These are phyloP conservation scores for Oryza meyeriana DNA, from an alignment of 176 grass and related monocot species.

Conservation along the genomic window DNA sequence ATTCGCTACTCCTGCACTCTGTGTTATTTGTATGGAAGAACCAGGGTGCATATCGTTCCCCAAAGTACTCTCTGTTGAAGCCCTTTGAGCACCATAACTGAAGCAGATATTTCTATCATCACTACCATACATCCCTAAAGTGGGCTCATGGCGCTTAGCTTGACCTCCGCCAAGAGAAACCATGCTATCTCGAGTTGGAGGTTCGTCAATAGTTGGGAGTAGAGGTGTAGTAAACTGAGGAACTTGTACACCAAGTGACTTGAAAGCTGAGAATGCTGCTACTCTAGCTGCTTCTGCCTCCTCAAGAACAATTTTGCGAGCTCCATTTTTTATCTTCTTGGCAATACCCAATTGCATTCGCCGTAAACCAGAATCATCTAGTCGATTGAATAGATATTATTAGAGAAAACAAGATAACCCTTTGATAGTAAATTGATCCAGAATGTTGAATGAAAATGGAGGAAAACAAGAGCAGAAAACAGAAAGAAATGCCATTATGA, in stretches of 20 bases:
- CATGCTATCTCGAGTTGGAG: constrained; percentile 28
- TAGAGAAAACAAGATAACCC: constrained; percentile 15
- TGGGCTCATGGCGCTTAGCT: constrained; percentile 31
- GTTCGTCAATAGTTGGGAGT: constrained; percentile 45
- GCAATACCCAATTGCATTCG: constrained; percentile 82
- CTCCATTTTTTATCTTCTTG: constrained; percentile 96
- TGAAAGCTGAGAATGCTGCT: constrained; percentile 89
- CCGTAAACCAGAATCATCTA: constrained; percentile 54
- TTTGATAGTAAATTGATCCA: constrained; percentile 5
- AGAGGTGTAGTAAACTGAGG: constrained; percentile 71
- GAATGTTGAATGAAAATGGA: background rate
- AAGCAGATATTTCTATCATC: constrained; percentile 31
- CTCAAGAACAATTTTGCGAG: constrained; percentile 90
- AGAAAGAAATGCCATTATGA: background rate
- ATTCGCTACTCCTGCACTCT: constrained; percentile 5
- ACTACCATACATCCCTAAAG: constrained; percentile 25
- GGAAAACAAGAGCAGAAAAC: background rate
- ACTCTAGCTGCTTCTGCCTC: constrained; percentile 90
- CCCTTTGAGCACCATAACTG: constrained; percentile 33
- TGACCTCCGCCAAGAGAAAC: constrained; percentile 34
- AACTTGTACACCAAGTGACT: constrained; percentile 86
- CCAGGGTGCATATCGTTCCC: constrained; percentile 17
- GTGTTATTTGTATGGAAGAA: constrained; percentile 27
- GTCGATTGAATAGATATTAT: constrained; percentile 11
- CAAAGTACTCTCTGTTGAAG: constrained; percentile 21